Evolutionary conservation across 2,329 filamentous ascomycete species (phyloP).

Genomic region (Cercospora sp.): DNA sequence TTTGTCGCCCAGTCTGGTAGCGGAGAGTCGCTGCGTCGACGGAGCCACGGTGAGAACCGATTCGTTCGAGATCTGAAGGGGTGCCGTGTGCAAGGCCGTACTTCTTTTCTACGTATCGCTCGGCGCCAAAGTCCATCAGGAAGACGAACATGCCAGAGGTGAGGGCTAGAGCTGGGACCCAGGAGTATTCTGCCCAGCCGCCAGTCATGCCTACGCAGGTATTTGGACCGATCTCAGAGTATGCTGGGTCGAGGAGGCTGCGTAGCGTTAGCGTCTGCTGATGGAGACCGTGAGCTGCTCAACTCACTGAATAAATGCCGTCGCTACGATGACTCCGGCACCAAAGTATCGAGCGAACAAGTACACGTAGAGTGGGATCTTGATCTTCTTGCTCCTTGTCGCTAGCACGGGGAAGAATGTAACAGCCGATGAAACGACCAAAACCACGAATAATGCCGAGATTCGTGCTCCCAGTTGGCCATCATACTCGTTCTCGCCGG

Average conservation of each 20-base stretch:
- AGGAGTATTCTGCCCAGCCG: conserved; percentile 54
- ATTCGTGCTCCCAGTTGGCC: conserved; percentile 50
- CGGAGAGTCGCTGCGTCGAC: conserved; percentile 32
- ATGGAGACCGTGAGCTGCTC: too few species aligned
- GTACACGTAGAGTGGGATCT: conserved; percentile 48
- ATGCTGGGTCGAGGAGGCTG: conserved; percentile 36
- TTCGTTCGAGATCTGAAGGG: conserved; percentile 6
- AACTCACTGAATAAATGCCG: conserved; percentile 49
- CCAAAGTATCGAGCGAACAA: conserved; percentile 53
- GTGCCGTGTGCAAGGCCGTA: conserved; percentile 44
- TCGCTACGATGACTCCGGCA: conserved; percentile 51
- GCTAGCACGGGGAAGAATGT: conserved; percentile 53
- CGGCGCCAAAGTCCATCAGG: conserved; percentile 53
- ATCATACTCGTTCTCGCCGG: conserved; percentile 54
- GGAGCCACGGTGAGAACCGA: conserved; percentile 26
- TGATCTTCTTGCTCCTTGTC: conserved; percentile 41
- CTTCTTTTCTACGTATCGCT: conserved; percentile 53
- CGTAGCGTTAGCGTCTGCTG: too few species aligned
- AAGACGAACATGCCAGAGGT: conserved; percentile 53
- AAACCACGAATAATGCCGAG: conserved; percentile 49
- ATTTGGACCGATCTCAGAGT: conserved; percentile 38
- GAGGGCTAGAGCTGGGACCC: conserved; percentile 56
- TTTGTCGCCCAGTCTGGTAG: conserved; percentile 23
- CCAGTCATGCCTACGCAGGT: conserved; percentile 57
- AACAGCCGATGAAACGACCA: conserved; percentile 44